A percentile compares a stretch with the other conserved stretches of the same genome.
These are phyloP conservation scores for Boletus coccyginus DNA, from an alignment of 768 basidiomycete species.

Conservation along the genomic window DNA sequence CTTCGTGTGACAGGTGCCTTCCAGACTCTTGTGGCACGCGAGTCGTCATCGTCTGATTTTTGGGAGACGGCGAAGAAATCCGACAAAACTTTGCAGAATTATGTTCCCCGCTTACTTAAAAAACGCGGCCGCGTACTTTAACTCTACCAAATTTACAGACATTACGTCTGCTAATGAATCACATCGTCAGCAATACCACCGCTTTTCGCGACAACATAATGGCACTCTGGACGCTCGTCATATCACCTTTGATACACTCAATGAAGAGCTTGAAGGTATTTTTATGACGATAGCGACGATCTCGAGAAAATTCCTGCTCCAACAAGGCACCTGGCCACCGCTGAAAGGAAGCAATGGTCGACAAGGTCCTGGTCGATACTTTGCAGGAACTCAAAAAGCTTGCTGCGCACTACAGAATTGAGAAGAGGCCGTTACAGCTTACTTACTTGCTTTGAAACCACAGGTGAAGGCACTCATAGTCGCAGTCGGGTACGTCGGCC, in stretches of 20 bases:
- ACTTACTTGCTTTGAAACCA: not conserved
- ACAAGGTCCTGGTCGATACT: constrained; percentile 4
- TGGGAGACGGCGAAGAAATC: constrained; percentile 6
- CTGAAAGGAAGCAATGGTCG: not conserved
- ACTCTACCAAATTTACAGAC: constrained; percentile 3
- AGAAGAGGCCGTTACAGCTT: not conserved
- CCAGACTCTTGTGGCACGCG: not conserved
- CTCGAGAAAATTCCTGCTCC: not conserved
- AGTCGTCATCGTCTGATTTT: not conserved
- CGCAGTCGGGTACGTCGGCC: constrained; percentile 1
- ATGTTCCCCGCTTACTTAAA: constrained; percentile 6
- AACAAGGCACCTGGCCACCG: not conserved
- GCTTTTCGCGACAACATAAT: constrained; percentile 7
- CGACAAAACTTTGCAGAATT: not conserved
- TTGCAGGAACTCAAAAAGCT: not conserved
- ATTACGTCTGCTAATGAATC: not conserved
- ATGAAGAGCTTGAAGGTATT: constrained; percentile 1
- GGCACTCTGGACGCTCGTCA: not conserved
- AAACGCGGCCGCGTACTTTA: not conserved
- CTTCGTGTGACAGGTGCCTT: not conserved
- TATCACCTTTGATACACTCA: constrained; percentile 1
- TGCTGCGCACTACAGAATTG: not conserved
- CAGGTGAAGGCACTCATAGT: constrained; percentile 2
- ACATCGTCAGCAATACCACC: constrained; percentile 5
- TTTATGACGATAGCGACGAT: not conserved